These are phyloP conservation scores for Trebouxia sp. DNA, from an alignment of 139 green algal species.

Conservation along the genomic window DNA sequence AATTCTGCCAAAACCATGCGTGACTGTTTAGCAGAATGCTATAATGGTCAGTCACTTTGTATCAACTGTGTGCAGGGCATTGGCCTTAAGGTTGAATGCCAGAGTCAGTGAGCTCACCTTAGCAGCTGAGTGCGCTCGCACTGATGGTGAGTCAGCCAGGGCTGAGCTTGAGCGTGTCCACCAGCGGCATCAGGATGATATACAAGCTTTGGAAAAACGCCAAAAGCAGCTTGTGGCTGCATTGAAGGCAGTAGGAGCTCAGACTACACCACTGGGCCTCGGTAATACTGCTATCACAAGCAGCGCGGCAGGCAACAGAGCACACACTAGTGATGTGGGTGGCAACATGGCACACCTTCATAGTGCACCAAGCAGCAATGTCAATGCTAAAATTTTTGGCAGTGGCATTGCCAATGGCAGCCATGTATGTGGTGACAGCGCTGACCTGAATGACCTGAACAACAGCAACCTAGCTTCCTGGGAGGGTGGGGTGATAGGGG, in stretches of 20 bases:
- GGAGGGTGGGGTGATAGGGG: not conserved
- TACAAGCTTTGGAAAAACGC: constrained; percentile 11
- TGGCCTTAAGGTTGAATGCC: constrained; percentile 51
- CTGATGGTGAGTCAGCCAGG: constrained; percentile 11
- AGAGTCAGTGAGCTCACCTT: constrained; percentile 54
- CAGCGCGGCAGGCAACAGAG: not conserved
- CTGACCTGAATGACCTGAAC: no score
- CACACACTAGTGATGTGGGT: no score
- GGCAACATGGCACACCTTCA: no score
- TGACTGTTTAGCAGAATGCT: no score
- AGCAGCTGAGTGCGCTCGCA: constrained; percentile 42
- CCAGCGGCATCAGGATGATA: constrained; percentile 21
- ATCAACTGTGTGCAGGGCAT: constrained; percentile 10
- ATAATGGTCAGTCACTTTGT: not conserved
- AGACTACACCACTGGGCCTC: not conserved
- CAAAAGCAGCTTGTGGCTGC: constrained; percentile 23
- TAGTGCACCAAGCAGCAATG: no score
- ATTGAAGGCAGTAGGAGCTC: constrained; percentile 15
- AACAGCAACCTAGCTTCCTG: no score
- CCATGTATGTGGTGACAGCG: not conserved
- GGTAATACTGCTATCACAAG: no score
- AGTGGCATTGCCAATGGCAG: no score
- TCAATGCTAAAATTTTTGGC: no score
- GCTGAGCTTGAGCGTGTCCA: constrained; percentile 29
- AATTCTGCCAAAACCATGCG: no score